Base-by-base conservation (phyloP, 2,329 filamentous ascomycete species). In the Bipolaris cookei region DNA sequence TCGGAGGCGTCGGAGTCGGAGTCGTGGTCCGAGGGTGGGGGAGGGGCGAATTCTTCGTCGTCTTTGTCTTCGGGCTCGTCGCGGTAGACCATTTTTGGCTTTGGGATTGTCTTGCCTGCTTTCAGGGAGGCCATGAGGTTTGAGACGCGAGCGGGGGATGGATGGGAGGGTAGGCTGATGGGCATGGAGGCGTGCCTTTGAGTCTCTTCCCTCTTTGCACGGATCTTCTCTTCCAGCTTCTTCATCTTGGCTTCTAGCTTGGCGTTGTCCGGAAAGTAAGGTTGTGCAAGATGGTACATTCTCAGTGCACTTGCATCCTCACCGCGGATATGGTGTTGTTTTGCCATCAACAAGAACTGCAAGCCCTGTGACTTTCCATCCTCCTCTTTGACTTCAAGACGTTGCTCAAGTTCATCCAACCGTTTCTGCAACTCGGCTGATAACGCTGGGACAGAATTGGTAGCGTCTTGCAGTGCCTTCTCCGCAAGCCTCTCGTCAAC, bases 401-500 rank as follows among this genome's bases (percentile, higher is more conserved):
- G 89, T 64, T 89, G 86, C 76, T 98, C 94, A 3, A 98, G 82
- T 0, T 90, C 88, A 56, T 97, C 91, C 0, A 98, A 81, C 0
- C 94, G 87, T 55, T 83, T 86, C 67, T 95, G 90, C 20, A 97
- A 85, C 23, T 92, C 89, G 30, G 92, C 90, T 59, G 87, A 91
- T 35, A 94, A 83, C 73, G 82, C 54, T 56, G 77, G 72, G 64
- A 78, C 61, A 66, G 78, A 54, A 56, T 80, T 72, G 57, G 83
- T 77, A 14, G 82, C 78, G 39, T 88, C 86, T 61, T 84, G 83
- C 14, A 86, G 71, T 1, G 85, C 86, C 51, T 89, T 86, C n/a
- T 89, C 88, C 0, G 93, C 92, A 1, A 98, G 81, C 34, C 95
- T 92, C 78, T 97, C 92, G 58, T 90, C 89, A 0, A 98, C 91